Evolutionary conservation across 352 stramenopile species (phyloP).

Genomic region (Phytophthora rubi): DNA sequence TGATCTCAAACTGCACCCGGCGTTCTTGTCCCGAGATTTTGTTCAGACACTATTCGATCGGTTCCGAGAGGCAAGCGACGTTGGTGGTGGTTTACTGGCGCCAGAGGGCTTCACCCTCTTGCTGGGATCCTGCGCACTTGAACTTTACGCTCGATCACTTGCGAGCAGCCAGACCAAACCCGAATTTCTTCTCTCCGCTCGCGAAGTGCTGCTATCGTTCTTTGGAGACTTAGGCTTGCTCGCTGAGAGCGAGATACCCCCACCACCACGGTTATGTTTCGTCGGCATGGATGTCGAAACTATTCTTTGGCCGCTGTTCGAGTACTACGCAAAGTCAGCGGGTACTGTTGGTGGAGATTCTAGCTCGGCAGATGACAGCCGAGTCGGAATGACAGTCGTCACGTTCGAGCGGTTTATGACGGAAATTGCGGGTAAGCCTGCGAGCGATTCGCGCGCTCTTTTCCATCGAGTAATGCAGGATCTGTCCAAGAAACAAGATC

Average conservation of each 20-base stretch:
- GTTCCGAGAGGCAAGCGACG: conserved; percentile 33
- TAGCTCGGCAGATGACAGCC: conserved; percentile 29
- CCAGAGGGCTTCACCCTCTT: conserved; percentile 60
- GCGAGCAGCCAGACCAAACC: conserved; percentile 23
- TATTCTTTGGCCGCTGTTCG: conserved; percentile 82
- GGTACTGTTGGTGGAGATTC: conserved; percentile 6
- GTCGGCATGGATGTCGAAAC: conserved; percentile 73
- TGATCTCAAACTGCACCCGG: conserved; percentile 67
- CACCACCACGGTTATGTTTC: conserved; percentile 52
- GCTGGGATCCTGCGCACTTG: conserved; percentile 64
- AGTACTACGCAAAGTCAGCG: conserved; percentile 65
- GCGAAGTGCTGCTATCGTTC: conserved; percentile 73
- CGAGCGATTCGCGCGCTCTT: conserved; percentile 39
- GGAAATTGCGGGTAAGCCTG: conserved; percentile 59
- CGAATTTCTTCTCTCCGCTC: conserved; percentile 54
- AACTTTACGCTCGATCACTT: conserved; percentile 51
- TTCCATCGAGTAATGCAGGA: conserved; percentile 57
- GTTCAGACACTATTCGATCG: conserved; percentile 57
- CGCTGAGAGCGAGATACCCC: conserved; percentile 49
- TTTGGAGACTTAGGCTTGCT: conserved; percentile 69
- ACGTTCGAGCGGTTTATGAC: conserved; percentile 70
- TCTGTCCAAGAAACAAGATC: conserved; percentile 22
- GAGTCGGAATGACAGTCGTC: conserved; percentile 54
- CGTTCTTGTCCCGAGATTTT: conserved; percentile 55
- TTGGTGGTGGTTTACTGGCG: conserved; percentile 42